Base-by-base conservation (phyloP, 164 flowering plant species). In the Magnolia kwangsiensis region DNA sequence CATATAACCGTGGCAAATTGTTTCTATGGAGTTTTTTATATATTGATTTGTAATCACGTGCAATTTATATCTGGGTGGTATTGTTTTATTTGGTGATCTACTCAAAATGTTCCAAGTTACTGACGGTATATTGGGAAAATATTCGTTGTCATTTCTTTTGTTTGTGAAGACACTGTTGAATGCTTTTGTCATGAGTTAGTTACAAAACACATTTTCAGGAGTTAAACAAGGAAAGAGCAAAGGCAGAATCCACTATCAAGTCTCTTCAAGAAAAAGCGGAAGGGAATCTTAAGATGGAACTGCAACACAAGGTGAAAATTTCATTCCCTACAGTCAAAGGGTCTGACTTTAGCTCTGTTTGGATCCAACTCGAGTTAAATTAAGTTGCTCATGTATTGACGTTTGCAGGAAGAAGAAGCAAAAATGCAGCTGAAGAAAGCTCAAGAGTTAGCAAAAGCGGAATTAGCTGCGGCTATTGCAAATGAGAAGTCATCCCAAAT, bases 401-500 rank as follows among this genome's bases (percentile, higher is more conserved):
- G 67, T 45, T 73, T 84, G 78, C 91, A 96, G 99, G 96, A 94
- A 78, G 85, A 68, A 72, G 96, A 90, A 88, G 90, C 87, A 77
- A 92, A 91, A 77, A 23, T 78, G 58, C 81, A 87, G 75, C 79
- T 91, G 82, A 86, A 89, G 83, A 87, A 92, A 76, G 75, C 85
- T 67, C 83, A 88, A 75, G 99, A 96, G 65, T 78, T 93, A 16
- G 90, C 93, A 31, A 89, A 90, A 84, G 98, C 97, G 80, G 97
- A 94, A 84, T 63, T 88, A 73, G 87, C 87, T 79, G 94, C 98
- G 63, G 89, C 94, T 72, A 85, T 96, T 83, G 95, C 92, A 73
- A 88, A 81, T 74, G 98, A 96, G 87, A 96, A 96, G 83, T 91
- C 97, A 67, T 84, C 95, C 63, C 98, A 93, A 79, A 89, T 96